Conservation (phyloP, 148 eudicot species). For the Limonium bicolor region DNA sequence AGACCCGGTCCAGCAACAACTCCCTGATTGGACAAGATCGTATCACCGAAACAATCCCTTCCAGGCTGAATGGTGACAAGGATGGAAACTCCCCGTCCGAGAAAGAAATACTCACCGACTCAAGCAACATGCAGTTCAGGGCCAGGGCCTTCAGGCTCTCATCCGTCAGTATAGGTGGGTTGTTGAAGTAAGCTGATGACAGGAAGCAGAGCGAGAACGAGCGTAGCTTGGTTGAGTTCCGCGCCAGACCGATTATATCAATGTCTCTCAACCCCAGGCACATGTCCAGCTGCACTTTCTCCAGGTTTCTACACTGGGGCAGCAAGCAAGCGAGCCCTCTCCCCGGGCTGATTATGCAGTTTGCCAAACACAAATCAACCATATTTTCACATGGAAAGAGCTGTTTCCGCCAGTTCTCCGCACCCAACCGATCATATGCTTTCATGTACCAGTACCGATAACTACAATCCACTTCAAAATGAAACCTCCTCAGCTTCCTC, state of each 20-base stretch:
- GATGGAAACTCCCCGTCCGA: conserved; percentile 75
- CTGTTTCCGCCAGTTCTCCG: conserved; percentile 69
- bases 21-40: conserved; percentile 55
- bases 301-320: conserved; percentile 55
- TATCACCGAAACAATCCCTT: conserved; percentile 40
- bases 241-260: conserved; percentile 57
- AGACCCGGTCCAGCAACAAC: conserved; percentile 57
- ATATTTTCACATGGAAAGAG: conserved; percentile 58
- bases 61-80: conserved; percentile 44
- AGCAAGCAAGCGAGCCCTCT: conserved; percentile 84
- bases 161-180: conserved; percentile 61
- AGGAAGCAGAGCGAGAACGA: conserved; percentile 60
- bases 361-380: conserved; percentile 53
- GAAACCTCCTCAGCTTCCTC: conserved; percentile 47
- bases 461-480: conserved; percentile 74
- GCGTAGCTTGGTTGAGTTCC: conserved; percentile 34
- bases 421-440: conserved; percentile 50
- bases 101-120: conserved; percentile 49
- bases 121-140: conserved; percentile 41
- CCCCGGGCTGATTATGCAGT: conserved; percentile 73
- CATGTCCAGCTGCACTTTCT: conserved; percentile 61
- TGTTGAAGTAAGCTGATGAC: conserved; percentile 45
- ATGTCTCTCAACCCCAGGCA: conserved; percentile 71
- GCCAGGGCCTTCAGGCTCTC: conserved; percentile 61
- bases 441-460: conserved; percentile 87